Base-by-base conservation (phyloP, 805 yeast genomes). In the Starmerella stigmatis region DNA sequence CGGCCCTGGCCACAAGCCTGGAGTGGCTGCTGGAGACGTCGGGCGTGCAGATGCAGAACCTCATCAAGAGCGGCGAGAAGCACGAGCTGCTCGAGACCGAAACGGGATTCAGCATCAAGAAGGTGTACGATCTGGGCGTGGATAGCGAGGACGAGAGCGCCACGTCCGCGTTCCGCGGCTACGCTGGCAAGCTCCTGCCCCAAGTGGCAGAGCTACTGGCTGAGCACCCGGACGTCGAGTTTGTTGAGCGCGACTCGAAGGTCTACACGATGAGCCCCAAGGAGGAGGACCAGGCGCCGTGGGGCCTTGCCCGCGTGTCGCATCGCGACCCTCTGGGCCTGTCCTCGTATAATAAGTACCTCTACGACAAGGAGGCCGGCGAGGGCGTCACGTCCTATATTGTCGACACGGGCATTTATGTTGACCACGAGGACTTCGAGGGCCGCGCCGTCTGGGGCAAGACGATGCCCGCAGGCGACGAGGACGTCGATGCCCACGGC, bases 121-220 rank as follows among this genome's bases (percentile, higher is more conserved):
- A 61, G 41, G 52, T 53, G 20, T 64, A 82, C 68, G 61, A 73
- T 59, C 70, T 86, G 53, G 62, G 63, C 22, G 5, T 15, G 5
- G 41, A 25, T 16, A 20, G 7, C n/a, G 31, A 7, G 17, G 33
- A 15, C 12, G 27, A 17, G 6, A 21, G 62, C 35, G 32, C 16
- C 5, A 22, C 4, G 17, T 15, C 63, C 34, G 28, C 41, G 15
- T 65, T 85, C 60, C 67, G 68, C 49, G 98, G 97, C 54, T 89
- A 88, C 70, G 69, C 88, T 43, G 98, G 96, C 49, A 73, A 71
- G 64, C 86, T 92, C 71, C 73, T 83, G 54, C 79, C 78, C 41
- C 75, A 76, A 43, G 78, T 86, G 44, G 67, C 89, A 47, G 84
- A 84, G 46, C 68, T 79, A 58, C 77, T 92, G 57, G 76, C 86